phyloP scores from a whole-genome alignment of 129 eudicot species.

The Kitagawia praeruptora region DNA sequence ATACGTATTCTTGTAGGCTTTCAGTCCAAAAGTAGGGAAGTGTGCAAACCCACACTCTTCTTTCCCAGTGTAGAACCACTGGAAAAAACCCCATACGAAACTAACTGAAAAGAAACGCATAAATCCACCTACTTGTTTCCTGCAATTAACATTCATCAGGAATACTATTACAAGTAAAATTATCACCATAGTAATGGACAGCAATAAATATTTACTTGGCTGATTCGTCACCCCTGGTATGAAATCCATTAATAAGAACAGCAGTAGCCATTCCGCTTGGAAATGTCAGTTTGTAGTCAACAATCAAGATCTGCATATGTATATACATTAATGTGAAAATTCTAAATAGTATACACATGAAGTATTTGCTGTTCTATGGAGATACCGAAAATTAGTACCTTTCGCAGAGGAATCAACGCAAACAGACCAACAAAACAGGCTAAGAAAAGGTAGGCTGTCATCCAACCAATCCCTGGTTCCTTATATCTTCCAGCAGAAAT shows the following conservation, averaged over 20 bases:
- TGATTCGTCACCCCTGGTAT: conserved; percentile 51
- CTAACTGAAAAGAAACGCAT: conserved; percentile 56
- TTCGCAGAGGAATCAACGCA: conserved; percentile 73
- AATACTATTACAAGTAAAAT: neutral
- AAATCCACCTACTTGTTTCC: conserved; percentile 78
- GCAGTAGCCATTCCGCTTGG: conserved; percentile 98
- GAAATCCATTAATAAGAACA: conserved; percentile 85
- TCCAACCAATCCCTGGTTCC: conserved; percentile 74
- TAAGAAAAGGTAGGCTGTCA: conserved; percentile 58
- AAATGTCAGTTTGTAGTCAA: conserved; percentile 66
- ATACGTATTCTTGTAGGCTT: conserved; percentile 52
- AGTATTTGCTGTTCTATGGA: neutral
- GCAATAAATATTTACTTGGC: conserved; percentile 39
- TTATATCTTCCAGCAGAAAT: conserved; percentile 47
- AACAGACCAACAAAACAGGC: conserved; percentile 78
- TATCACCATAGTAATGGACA: neutral
- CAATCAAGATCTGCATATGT: conserved; percentile 62
- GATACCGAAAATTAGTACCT: conserved; percentile 26
- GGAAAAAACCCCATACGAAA: conserved; percentile 84
- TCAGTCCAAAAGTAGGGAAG: conserved; percentile 52
- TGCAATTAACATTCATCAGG: conserved; percentile 13
- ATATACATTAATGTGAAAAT: neutral
- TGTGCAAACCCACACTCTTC: conserved; percentile 54
- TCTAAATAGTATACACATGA: conserved; percentile 8
- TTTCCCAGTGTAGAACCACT: conserved; percentile 76